Percentiles rank a stretch among this genome's conserved stretches.
Conservation (phyloP, 148 eudicot genomes). For the Rheum nobile region DNA sequence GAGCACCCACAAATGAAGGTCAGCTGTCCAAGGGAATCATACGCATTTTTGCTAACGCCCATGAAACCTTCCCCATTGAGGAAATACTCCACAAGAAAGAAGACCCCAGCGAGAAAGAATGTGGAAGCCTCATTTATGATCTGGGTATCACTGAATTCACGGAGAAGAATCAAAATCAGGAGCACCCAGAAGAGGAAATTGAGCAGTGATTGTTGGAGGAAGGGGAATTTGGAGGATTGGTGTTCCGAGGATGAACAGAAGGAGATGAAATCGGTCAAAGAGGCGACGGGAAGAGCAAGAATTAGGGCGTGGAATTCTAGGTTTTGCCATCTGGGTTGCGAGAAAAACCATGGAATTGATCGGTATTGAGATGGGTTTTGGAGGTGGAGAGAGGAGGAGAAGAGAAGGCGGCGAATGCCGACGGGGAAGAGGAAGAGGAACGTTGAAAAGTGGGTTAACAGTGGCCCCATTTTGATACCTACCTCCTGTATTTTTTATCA, state of each 20-base stretch:
- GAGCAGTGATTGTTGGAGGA: constrained; percentile 39
- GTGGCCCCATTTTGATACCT: constrained; percentile 36
- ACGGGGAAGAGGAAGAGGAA: constrained; percentile 50
- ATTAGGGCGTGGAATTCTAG: constrained; percentile 54
- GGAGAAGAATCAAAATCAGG: constrained; percentile 32
- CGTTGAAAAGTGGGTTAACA: constrained; percentile 48
- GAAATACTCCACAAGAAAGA: constrained; percentile 43
- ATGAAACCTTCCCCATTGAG: constrained; percentile 35
- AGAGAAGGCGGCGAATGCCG: constrained; percentile 44
- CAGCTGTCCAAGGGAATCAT: constrained; percentile 38
- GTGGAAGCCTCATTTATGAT: constrained; percentile 35
- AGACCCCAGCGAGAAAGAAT: constrained; percentile 37
- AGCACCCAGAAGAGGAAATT: constrained; percentile 67
- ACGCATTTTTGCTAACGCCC: constrained; percentile 38
- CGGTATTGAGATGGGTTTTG: constrained; percentile 52
- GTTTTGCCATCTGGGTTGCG: constrained; percentile 56
- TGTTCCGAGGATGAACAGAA: constrained; percentile 44
- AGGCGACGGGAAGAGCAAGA: constrained; percentile 48
- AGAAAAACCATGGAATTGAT: constrained; percentile 65
- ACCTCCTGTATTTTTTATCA: not conserved
- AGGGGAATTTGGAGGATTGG: constrained; percentile 40
- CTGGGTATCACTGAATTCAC: constrained; percentile 27
- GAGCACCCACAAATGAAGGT: constrained; percentile 52
- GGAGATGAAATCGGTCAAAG: constrained; percentile 31
- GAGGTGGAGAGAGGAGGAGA: constrained; percentile 42